These are phyloP conservation scores for Aspergillus ibericus DNA, from an alignment of 2,329 filamentous ascomycete species.

Conservation along the genomic window DNA sequence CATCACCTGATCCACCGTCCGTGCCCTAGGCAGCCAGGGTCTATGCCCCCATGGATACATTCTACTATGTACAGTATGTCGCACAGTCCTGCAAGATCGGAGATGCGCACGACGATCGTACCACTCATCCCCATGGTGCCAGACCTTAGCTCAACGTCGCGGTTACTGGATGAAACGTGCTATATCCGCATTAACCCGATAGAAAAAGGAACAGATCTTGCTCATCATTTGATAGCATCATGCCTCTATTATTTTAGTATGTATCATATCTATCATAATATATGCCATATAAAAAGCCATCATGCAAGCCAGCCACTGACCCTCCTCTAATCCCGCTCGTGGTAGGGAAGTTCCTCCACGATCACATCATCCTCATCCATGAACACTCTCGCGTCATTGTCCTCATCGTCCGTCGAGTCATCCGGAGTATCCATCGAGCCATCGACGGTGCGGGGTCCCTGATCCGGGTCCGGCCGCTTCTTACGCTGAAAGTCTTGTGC, in stretches of 20 bases:
- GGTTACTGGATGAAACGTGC: neutral
- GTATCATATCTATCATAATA: conserved; percentile 10
- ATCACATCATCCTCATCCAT: conserved; percentile 15
- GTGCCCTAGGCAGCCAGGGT: neutral
- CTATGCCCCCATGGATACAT: too few relatives aligned
- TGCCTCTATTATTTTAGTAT: conserved; percentile 6
- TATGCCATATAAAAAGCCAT: conserved; percentile 6
- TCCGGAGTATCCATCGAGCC: conserved; percentile 36
- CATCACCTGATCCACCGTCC: conserved; percentile 2
- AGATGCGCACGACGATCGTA: too few relatives aligned
- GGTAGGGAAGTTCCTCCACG: conserved; percentile 16
- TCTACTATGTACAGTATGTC: too few relatives aligned
- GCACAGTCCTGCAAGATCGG: too few relatives aligned
- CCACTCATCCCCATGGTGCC: too few relatives aligned
- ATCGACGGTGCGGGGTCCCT: conserved; percentile 35
- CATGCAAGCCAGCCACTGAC: neutral
- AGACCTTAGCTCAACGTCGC: too few relatives aligned
- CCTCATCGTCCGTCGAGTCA: conserved; percentile 41
- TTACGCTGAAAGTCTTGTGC: conserved; percentile 89
- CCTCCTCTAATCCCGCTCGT: conserved; percentile 6
- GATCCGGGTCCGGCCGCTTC: conserved; percentile 52
- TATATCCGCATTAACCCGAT: neutral
- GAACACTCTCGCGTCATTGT: conserved; percentile 24
- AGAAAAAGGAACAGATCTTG: neutral
- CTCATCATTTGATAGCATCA: neutral